phyloP scores from a whole-genome alignment of 768 basidiomycete species.

The Phlebiopsis gigantea region DNA sequence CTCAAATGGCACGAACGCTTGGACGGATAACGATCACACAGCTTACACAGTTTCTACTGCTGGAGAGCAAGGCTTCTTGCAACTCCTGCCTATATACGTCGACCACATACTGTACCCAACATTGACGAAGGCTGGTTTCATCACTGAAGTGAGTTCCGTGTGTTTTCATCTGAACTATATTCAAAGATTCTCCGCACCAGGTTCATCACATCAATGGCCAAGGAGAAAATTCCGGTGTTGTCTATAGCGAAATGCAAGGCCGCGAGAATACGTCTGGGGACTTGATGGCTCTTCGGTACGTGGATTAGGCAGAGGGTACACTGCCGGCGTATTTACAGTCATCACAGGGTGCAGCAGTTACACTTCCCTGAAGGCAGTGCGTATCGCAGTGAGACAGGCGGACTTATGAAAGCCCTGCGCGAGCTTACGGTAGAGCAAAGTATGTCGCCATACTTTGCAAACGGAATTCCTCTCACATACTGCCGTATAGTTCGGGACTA shows the following conservation, averaged over 20 bases:
- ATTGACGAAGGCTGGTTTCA: slow-evolving; percentile 79
- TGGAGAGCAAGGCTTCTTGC: slow-evolving; percentile 86
- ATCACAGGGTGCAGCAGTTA: slow-evolving; percentile 64
- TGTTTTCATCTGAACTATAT: not conserved
- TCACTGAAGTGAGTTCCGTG: slow-evolving; percentile 41
- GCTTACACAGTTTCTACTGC: slow-evolving; percentile 96
- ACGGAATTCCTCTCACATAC: not conserved
- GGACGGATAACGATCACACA: slow-evolving; percentile 95
- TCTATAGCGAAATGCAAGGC: slow-evolving; percentile 96
- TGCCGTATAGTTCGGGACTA: slow-evolving; percentile 74
- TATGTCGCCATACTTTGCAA: slow-evolving; percentile 28
- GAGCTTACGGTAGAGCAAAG: slow-evolving; percentile 86
- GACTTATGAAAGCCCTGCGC: slow-evolving; percentile 87
- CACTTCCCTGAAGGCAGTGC: slow-evolving; percentile 78
- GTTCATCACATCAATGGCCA: slow-evolving; percentile 93
- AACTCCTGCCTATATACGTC: slow-evolving; percentile 84
- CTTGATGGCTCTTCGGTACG: slow-evolving; percentile 81
- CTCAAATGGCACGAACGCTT: slow-evolving; percentile 89
- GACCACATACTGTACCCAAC: slow-evolving; percentile 98
- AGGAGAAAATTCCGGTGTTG: slow-evolving; percentile 92
- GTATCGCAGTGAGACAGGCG: slow-evolving; percentile 96
- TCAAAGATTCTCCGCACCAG: slow-evolving; percentile 30
- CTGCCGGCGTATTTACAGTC: not conserved
- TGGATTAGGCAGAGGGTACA: slow-evolving; percentile 1
- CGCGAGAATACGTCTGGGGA: slow-evolving; percentile 90